Conservation (phyloP, 1,284 basidiomycete genomes). For the Rhodofomes roseus region DNA sequence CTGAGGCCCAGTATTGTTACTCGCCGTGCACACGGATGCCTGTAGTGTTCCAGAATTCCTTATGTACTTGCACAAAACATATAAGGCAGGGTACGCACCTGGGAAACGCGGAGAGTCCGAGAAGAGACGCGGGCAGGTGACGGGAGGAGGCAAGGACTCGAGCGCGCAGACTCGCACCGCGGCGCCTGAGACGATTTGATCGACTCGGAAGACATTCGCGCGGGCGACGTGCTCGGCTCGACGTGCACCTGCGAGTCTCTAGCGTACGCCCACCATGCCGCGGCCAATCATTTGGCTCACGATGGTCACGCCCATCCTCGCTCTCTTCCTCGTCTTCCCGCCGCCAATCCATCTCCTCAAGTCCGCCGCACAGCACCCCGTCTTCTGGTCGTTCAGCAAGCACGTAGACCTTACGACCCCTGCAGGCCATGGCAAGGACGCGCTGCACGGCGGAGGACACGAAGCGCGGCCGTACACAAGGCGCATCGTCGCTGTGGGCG, state of each 20-base stretch:
- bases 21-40: too few species aligned
- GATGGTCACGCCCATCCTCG: conserved; percentile 20
- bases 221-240: too few species aligned
- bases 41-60: too few species aligned
- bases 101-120: too few species aligned
- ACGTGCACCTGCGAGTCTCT: not conserved
- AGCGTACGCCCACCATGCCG: not conserved
- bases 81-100: too few species aligned
- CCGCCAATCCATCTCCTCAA: conserved; percentile 14
- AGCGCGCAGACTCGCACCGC: too few species aligned
- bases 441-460: not conserved
- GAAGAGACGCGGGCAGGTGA: too few species aligned
- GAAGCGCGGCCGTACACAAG: conserved; percentile 25
- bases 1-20: too few species aligned
- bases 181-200: too few species aligned
- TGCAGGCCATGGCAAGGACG: not conserved
- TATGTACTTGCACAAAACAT: too few species aligned
- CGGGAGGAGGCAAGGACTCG: too few species aligned
- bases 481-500: conserved; percentile 75
- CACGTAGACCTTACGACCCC: conserved; percentile 18
- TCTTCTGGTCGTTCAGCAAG: conserved; percentile 24
- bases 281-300: conserved; percentile 2
- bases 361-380: conserved; percentile 17
- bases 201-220: too few species aligned
- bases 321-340: conserved; percentile 21